Conservation (phyloP, 108 stramenopile genomes). For the Epipyxis sp. region DNA sequence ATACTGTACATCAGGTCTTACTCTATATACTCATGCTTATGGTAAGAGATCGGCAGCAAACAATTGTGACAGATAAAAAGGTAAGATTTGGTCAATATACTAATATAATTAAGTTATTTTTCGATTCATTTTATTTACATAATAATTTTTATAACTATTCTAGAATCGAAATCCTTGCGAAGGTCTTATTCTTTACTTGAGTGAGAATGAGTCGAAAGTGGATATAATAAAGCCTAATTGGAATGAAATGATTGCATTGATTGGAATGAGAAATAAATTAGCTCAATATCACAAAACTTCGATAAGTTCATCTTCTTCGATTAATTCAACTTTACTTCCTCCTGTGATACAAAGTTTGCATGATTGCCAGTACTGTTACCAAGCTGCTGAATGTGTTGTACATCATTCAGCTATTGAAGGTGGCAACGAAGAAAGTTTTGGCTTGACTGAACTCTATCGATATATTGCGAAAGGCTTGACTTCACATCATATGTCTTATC, state of each 20-base stretch:
- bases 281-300: neutral
- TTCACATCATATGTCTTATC: neutral
- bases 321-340: neutral
- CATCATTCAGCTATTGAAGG: neutral
- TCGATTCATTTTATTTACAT: too few relatives aligned
- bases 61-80: too few relatives aligned
- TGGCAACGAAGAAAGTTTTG: too few relatives aligned
- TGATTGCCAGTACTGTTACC: neutral
- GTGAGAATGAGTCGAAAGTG: neutral
- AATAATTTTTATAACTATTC: too few relatives aligned
- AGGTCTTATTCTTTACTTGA: slow-evolving; percentile 20
- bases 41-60: too few relatives aligned
- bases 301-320: neutral
- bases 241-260: slow-evolving; percentile 18
- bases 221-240: slow-evolving; percentile 12
- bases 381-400: slow-evolving; percentile 25
- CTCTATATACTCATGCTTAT: too few relatives aligned
- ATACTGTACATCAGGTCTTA: neutral
- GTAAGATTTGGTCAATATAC: too few relatives aligned
- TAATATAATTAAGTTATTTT: too few relatives aligned
- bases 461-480: neutral
- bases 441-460: neutral
- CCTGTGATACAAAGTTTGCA: neutral
- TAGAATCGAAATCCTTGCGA: neutral
- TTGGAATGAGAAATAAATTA: neutral